These are phyloP conservation scores for Prunus mira DNA, from an alignment of 306 rosid species.

Conservation along the genomic window DNA sequence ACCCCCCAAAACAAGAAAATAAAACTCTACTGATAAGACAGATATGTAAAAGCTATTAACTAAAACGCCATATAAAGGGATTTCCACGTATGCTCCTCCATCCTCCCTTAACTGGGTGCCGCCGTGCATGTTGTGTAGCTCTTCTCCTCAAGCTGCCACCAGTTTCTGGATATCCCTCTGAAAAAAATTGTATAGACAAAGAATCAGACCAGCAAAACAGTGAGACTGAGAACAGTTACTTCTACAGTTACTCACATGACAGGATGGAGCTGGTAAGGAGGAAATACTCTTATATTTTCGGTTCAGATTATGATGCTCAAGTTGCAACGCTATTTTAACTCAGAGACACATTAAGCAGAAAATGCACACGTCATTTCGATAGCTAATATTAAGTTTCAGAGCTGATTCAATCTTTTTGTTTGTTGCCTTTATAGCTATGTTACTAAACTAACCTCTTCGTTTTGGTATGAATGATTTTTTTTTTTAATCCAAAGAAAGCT, in stretches of 20 bases:
- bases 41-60: background rate
- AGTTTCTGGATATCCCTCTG: conserved; percentile 93
- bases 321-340: background rate
- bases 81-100: conserved; percentile 17
- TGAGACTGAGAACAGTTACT: background rate
- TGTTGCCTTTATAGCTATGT: background rate
- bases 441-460: background rate
- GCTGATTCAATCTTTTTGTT: background rate
- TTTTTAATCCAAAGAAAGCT: background rate
- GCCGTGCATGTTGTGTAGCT: conserved; percentile 8
- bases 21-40: background rate
- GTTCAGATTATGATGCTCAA: background rate
- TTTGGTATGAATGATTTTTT: background rate
- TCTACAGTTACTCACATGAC: too few relatives aligned
- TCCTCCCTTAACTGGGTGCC: background rate
- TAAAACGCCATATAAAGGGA: background rate
- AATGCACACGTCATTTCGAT: background rate
- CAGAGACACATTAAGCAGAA: background rate
- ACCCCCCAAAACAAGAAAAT: too few relatives aligned
- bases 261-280: background rate
- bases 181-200: conserved; percentile 13
- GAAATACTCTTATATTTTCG: background rate
- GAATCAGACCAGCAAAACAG: conserved; percentile 1
- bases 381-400: background rate
- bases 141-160: conserved; percentile 57